Evolutionary conservation across 2,329 filamentous ascomycete species (phyloP).

Genomic region (Hymenoscyphus fraxineus): DNA sequence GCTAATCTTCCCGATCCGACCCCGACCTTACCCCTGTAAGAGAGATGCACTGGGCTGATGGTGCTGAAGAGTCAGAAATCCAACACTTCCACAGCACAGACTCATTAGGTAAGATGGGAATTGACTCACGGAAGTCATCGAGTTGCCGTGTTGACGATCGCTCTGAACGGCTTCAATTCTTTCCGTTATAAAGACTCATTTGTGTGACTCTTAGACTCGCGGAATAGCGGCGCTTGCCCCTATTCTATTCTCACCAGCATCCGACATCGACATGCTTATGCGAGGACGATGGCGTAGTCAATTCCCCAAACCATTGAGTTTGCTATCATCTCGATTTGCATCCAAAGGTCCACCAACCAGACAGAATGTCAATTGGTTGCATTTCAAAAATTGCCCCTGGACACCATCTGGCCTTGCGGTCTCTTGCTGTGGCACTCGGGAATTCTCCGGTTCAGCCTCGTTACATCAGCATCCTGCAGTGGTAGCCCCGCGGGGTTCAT

Average conservation of each 20-base stretch:
- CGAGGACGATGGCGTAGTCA: neutral
- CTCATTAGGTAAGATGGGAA: neutral
- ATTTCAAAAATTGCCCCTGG: neutral
- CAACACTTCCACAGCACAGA: neutral
- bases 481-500: constrained; percentile 28
- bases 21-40: neutral
- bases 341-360: neutral
- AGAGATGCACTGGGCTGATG: neutral
- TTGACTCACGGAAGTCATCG: constrained; percentile 3
- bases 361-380: neutral
- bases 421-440: neutral
- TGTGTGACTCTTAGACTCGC: constrained; percentile 1
- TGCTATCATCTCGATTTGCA: neutral
- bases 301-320: neutral
- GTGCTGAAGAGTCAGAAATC: neutral
- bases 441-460: constrained; percentile 3
- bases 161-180: neutral
- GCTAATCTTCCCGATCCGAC: neutral
- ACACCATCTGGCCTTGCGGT: neutral
- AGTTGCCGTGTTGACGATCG: neutral
- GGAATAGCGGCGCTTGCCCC: neutral
- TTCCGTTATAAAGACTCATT: constrained; percentile 1
- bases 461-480: constrained; percentile 2
- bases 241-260: neutral
- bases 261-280: neutral